Evolutionary conservation across 331 rosid genomes (phyloP).

Genomic region (Cydonia oblonga): DNA sequence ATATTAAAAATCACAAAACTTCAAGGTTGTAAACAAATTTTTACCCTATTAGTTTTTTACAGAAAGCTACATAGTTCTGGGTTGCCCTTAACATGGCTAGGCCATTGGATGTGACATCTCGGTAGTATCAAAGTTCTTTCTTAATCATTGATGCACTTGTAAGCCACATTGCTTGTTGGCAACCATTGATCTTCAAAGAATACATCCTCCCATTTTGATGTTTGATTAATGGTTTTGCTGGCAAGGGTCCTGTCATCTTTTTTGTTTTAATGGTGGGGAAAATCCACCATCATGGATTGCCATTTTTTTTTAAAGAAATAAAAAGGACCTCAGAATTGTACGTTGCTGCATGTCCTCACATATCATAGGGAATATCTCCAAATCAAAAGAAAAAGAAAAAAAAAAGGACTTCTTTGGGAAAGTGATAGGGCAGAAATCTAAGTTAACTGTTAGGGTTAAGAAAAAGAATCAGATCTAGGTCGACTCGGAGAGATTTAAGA

Average conservation of each 20-base stretch:
- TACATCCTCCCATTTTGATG: background rate
- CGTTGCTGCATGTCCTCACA: slow-evolving; percentile 1
- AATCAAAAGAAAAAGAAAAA: too few species aligned
- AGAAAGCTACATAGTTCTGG: too few species aligned
- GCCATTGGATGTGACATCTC: too few species aligned
- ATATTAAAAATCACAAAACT: too few species aligned
- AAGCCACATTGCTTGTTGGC: too few species aligned
- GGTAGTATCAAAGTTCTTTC: too few species aligned
- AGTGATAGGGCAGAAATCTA: slow-evolving; percentile 3
- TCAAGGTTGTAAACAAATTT: too few species aligned
- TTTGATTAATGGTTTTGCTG: background rate
- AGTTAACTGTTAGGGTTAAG: background rate
- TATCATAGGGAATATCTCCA: background rate
- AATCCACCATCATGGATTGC: background rate
- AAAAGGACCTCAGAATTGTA: background rate
- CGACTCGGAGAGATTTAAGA: too few species aligned
- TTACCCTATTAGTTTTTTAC: too few species aligned
- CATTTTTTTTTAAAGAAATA: background rate
- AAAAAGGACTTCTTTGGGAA: too few species aligned
- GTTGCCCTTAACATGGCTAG: too few species aligned
- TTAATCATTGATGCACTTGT: too few species aligned
- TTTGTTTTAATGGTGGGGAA: background rate
- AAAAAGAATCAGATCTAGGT: background rate
- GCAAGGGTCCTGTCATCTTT: background rate
- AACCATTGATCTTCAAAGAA: background rate